Conservation (phyloP, 208 protist genomes). For the Leishmania braziliensis region DNA sequence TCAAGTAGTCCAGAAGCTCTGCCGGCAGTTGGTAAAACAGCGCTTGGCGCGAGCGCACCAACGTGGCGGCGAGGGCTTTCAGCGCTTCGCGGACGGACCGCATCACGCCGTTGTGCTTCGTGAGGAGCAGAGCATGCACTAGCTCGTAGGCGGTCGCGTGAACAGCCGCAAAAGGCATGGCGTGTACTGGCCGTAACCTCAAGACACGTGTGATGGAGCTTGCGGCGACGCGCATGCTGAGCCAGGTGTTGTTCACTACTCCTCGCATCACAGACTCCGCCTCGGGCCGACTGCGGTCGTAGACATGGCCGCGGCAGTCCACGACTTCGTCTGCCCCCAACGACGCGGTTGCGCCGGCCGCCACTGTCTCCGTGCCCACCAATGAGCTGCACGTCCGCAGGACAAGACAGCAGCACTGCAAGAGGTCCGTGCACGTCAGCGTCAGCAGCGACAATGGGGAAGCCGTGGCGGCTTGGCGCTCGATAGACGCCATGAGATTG, state of each 20-base stretch:
- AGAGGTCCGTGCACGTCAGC: slow-evolving; percentile 38
- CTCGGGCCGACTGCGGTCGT: slow-evolving; percentile 47
- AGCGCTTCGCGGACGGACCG: slow-evolving; percentile 72
- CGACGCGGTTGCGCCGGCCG: slow-evolving; percentile 5
- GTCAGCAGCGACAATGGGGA: slow-evolving; percentile 10
- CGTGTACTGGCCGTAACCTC: slow-evolving; percentile 34
- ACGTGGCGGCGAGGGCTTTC: slow-evolving; percentile 40
- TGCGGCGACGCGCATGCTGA: slow-evolving; percentile 74
- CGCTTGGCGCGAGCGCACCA: slow-evolving; percentile 66
- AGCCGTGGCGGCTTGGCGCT: not conserved
- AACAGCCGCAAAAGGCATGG: slow-evolving; percentile 44
- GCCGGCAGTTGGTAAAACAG: slow-evolving; percentile 58
- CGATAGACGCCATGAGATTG: slow-evolving; percentile 9
- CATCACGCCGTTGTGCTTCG: slow-evolving; percentile 94
- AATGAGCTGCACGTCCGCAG: slow-evolving; percentile 46
- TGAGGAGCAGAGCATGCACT: slow-evolving; percentile 73
- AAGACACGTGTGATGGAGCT: slow-evolving; percentile 48
- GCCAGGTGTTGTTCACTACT: slow-evolving; percentile 92
- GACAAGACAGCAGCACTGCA: slow-evolving; percentile 53
- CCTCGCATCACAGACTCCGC: slow-evolving; percentile 65
- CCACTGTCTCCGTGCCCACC: slow-evolving; percentile 38
- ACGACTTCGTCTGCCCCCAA: slow-evolving; percentile 43
- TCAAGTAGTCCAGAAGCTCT: slow-evolving; percentile 68
- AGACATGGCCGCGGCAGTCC: slow-evolving; percentile 90
- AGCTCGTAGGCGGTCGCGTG: slow-evolving; percentile 57